Evolutionary conservation across 2,329 filamentous ascomycete species (phyloP).

Genomic region (Fusarium fracticaudum): DNA sequence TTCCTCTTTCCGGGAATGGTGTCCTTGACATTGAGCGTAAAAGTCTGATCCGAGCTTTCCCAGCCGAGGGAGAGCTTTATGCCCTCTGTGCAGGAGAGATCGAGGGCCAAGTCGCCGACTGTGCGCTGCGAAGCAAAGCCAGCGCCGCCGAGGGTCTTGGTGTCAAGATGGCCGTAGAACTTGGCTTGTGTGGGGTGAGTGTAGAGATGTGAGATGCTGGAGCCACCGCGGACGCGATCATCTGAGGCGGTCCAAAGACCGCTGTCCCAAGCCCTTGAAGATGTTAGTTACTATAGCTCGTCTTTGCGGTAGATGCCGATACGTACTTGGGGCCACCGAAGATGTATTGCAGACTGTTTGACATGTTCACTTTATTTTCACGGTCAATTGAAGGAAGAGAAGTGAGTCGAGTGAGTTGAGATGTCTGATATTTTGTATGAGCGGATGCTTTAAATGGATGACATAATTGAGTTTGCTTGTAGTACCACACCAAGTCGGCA

Average conservation of each 20-base stretch:
- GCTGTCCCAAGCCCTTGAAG: constrained; percentile 61
- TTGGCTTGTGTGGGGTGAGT: constrained; percentile 54
- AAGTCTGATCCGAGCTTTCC: constrained; percentile 69
- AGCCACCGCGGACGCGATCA: constrained; percentile 80
- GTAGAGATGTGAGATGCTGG: constrained; percentile 65
- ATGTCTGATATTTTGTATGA: background rate
- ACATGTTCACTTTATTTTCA: constrained; percentile 16
- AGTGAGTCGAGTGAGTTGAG: background rate
- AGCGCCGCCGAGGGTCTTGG: constrained; percentile 77
- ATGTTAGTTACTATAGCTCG: constrained; percentile 4
- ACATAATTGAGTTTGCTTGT: constrained; percentile 19
- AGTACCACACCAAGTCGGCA: constrained; percentile 9
- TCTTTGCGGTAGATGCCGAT: background rate
- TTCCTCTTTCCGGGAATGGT: constrained; percentile 64
- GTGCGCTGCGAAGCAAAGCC: constrained; percentile 85
- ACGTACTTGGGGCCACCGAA: constrained; percentile 53
- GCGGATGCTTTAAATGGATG: constrained; percentile 10
- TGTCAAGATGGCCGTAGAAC: constrained; percentile 78
- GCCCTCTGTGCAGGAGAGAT: constrained; percentile 71
- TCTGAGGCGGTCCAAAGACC: constrained; percentile 75
- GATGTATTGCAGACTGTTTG: constrained; percentile 45
- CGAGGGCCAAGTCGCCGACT: constrained; percentile 66
- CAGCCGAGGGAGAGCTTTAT: constrained; percentile 62
- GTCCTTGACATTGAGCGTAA: constrained; percentile 81
- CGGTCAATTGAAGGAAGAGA: background rate